These are phyloP conservation scores for Penicillium mononematosum DNA, from an alignment of 495 filamentous ascomycete species.

Conservation along the genomic window DNA sequence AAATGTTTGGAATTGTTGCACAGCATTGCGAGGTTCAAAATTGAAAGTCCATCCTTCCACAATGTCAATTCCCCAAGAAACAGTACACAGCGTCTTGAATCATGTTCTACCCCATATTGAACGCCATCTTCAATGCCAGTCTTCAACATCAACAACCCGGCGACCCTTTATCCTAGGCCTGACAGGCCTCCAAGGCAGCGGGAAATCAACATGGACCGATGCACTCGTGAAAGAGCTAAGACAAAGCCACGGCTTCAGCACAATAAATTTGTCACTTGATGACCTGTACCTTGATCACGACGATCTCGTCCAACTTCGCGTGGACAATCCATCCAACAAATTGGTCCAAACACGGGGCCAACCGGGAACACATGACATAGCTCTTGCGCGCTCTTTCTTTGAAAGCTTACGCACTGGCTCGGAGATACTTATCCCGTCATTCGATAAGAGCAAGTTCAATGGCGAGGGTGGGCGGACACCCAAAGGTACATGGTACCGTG, in stretches of 20 bases:
- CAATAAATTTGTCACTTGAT: conserved; percentile 21
- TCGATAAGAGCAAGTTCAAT: conserved; percentile 24
- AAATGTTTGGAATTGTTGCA: no score
- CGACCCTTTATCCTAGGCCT: conserved; percentile 15
- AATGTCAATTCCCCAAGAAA: conserved; percentile 12
- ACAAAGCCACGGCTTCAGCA: conserved; percentile 9
- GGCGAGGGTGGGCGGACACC: conserved; percentile 20
- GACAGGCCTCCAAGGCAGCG: conserved; percentile 22
- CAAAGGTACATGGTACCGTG: conserved; percentile 9
- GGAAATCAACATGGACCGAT: conserved; percentile 23
- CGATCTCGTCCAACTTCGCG: conserved; percentile 11
- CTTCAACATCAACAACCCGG: conserved; percentile 7
- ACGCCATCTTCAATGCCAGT: not conserved
- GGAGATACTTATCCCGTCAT: conserved; percentile 16
- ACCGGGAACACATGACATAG: conserved; percentile 20
- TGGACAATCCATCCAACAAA: conserved; percentile 14
- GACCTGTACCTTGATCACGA: conserved; percentile 22
- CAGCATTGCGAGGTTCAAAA: no score
- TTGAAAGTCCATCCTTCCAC: no score
- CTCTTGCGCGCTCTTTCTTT: conserved; percentile 17
- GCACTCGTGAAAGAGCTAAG: conserved; percentile 12
- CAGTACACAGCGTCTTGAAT: conserved; percentile 8
- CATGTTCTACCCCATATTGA: conserved; percentile 11
- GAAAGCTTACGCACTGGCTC: conserved; percentile 2
- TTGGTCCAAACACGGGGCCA: conserved; percentile 17